Percentiles rank a stretch among this genome's conserved stretches.
Evolutionary conservation across 1,139 yeast genomes (phyloP).

Genomic region (Taphrina wiesneri): DNA sequence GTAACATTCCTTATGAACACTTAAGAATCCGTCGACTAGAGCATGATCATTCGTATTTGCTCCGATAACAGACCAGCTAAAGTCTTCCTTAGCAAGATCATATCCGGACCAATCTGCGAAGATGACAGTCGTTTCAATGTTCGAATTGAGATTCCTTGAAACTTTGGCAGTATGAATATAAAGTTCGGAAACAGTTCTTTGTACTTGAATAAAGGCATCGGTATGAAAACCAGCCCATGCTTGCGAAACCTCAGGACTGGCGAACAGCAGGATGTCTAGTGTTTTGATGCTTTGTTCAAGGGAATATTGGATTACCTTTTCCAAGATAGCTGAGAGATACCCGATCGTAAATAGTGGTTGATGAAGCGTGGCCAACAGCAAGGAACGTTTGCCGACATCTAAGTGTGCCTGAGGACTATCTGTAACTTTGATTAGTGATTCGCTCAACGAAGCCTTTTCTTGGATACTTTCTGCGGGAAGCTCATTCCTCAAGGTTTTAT

Average conservation of each 20-base stretch:
- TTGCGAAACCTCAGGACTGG: not conserved
- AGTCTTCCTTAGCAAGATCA: constrained; percentile 19
- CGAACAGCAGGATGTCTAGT: not conserved
- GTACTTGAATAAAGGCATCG: not conserved
- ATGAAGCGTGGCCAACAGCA: not conserved
- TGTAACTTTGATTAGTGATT: too few species aligned
- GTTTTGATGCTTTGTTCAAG: not conserved
- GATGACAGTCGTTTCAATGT: not conserved
- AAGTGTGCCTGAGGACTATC: not conserved
- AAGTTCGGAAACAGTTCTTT: not conserved
- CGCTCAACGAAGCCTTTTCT: too few species aligned
- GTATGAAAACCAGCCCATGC: not conserved
- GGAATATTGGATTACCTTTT: not conserved
- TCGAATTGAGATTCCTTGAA: not conserved
- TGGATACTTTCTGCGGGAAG: too few species aligned
- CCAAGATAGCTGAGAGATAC: not conserved
- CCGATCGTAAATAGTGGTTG: not conserved
- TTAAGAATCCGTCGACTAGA: not conserved
- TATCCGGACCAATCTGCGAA: constrained; percentile 27
- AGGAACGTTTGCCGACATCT: not conserved
- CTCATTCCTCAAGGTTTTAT: too few species aligned
- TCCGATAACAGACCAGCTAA: constrained; percentile 7
- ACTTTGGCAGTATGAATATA: not conserved
- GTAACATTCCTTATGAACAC: not conserved
- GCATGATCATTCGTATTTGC: not conserved